Conservation (phyloP, 2,329 filamentous ascomycete species). For the Pyricularia pennisetigena region DNA sequence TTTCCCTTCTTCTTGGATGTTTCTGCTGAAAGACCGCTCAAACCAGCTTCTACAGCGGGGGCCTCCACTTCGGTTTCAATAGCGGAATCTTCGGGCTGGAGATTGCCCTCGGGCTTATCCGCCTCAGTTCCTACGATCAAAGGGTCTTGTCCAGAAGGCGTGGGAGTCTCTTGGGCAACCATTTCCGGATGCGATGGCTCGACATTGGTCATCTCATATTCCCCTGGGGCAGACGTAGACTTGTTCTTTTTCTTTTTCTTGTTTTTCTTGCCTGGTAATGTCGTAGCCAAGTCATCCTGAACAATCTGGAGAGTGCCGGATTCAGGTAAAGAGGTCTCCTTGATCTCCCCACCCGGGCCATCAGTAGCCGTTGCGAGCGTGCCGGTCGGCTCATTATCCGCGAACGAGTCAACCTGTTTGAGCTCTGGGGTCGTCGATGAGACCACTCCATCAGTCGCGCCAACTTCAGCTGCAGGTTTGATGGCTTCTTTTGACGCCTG, state of each 20-base stretch:
- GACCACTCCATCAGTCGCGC: neutral
- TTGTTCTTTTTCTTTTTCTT: slow-evolving; percentile 5
- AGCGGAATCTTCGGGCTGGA: neutral
- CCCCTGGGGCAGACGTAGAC: neutral
- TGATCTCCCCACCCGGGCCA: neutral
- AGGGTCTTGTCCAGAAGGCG: neutral
- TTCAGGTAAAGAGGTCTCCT: neutral
- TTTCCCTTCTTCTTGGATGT: neutral
- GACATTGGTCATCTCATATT: neutral
- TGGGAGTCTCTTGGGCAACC: neutral
- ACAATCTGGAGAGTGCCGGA: neutral
- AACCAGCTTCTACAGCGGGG: neutral
- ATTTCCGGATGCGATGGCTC: neutral
- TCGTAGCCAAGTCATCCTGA: slow-evolving; percentile 10
- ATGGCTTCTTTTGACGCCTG: neutral
- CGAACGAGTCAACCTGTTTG: neutral
- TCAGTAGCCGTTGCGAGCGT: neutral
- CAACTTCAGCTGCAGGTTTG: neutral
- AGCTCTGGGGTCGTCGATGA: neutral
- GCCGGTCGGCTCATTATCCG: neutral
- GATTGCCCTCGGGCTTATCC: neutral
- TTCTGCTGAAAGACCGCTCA: neutral
- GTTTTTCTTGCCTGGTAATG: slow-evolving; percentile 17
- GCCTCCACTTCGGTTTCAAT: neutral
- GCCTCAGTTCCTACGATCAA: neutral